A percentile compares a stretch with the other conserved stretches of the same genome.
These are phyloP conservation scores for Fusarium sp. DNA, from an alignment of 2,329 filamentous ascomycete genomes.

Conservation along the genomic window DNA sequence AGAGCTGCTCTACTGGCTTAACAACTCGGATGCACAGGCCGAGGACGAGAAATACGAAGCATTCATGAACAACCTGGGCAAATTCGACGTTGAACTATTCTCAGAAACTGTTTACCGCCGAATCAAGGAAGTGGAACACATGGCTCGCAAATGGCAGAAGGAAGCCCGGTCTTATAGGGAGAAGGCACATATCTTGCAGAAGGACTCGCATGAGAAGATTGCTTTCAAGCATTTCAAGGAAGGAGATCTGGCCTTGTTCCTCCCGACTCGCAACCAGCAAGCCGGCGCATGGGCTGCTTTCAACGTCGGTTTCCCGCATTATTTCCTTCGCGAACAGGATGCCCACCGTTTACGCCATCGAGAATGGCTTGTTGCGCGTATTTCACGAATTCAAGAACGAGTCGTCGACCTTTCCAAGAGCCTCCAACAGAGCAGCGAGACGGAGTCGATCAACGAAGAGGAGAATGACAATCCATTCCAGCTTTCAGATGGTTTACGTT, in stretches of 20 bases:
- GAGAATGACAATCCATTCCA: slow-evolving; percentile 98
- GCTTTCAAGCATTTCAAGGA: slow-evolving; percentile 96
- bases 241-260: slow-evolving; percentile 91
- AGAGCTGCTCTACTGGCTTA: slow-evolving; percentile 84
- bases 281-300: slow-evolving; percentile 98
- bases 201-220: slow-evolving; percentile 94
- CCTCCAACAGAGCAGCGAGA: slow-evolving; percentile 63
- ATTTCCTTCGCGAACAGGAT: slow-evolving; percentile 94
- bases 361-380: slow-evolving; percentile 97
- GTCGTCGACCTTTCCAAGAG: slow-evolving; percentile 92
- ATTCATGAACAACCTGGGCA: slow-evolving; percentile 78
- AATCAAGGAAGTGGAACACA: slow-evolving; percentile 91
- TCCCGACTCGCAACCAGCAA: slow-evolving; percentile 93
- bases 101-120: slow-evolving; percentile 87
- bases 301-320: slow-evolving; percentile 97
- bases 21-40: slow-evolving; percentile 70
- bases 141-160: slow-evolving; percentile 91
- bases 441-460: slow-evolving; percentile 66
- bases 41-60: slow-evolving; percentile 80
- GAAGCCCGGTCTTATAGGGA: slow-evolving; percentile 90
- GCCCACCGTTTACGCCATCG: slow-evolving; percentile 83
- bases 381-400: slow-evolving; percentile 89
- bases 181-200: slow-evolving; percentile 81
- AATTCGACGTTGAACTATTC: slow-evolving; percentile 86
- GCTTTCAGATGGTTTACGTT: slow-evolving; percentile 90